Base-by-base conservation (phyloP, 2,329 filamentous ascomycete species). In the Stagonosporopsis rhizophila region DNA sequence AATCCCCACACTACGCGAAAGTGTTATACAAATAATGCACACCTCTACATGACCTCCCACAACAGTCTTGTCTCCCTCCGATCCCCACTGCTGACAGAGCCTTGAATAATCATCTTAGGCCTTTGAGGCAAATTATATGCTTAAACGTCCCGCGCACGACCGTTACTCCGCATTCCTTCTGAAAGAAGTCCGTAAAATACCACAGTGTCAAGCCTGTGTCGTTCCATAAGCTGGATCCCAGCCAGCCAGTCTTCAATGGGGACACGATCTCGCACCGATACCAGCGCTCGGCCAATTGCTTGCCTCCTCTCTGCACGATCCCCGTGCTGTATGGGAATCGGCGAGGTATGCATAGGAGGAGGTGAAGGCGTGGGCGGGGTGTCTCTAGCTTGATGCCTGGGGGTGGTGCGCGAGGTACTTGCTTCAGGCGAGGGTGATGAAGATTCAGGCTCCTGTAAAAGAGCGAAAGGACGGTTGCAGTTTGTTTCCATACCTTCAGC, bases 11-110 rank as follows among this genome's bases (percentile, higher is more conserved):
- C 20, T 40, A 49, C 34, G 39, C 49, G 45, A 55, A 5, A 27
- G 35, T 12, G 6, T 11, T 8, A 37, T 30, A 35, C 14, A 40
- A 39, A 25, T 55, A 49, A 49, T 55, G 38, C 22, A 53, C 28
- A 35, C 2, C 25, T 44, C n/a, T 37, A 27, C 22, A 25, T n/a
- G 6, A 19, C 20, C 25, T 25, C 15, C 12, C 9, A 7, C 30
- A 44, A 6, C 4, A 38, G 17, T 30, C n/a, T 12, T 17, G 7
- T 25, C 1, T 35, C 25, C 14, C 4, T 25, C 19, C 4, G n/a
- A 20, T 17, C 9, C 4, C 38, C 30, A 15, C 20, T 37, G 7
- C 20, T 19, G n/a, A 37, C n/a, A 37, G 11, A 17, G 6, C 14
- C 42, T 19, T 30, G 28, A 30, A 14, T 11, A 30, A 4, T 30